A percentile compares a stretch with the other conserved stretches of the same genome.
These are phyloP conservation scores for Microdochium paspali DNA, from an alignment of 2,329 filamentous ascomycete genomes.

Conservation along the genomic window DNA sequence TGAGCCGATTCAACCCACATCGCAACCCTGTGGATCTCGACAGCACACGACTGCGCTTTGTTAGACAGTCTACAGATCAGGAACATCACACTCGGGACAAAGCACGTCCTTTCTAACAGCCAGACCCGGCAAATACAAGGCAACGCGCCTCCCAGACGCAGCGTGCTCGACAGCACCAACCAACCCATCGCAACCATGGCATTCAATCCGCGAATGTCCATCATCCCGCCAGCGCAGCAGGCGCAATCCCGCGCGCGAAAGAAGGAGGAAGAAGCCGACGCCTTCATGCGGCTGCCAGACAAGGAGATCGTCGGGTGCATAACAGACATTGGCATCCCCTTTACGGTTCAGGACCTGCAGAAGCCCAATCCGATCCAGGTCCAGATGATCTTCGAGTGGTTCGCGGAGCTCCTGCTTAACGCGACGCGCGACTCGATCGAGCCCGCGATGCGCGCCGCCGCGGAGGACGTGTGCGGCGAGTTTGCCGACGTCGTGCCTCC, in stretches of 20 bases:
- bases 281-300: conserved; percentile 51
- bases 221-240: conserved; percentile 43
- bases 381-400: conserved; percentile 97
- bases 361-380: conserved; percentile 93
- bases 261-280: conserved; percentile 49
- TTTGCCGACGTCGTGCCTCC: conserved; percentile 75
- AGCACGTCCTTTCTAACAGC: no score
- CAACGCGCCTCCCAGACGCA: background rate
- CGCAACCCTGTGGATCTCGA: no score
- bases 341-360: conserved; percentile 76
- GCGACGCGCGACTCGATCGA: conserved; percentile 87
- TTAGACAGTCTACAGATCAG: no score
- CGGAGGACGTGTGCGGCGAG: conserved; percentile 77
- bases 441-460: conserved; percentile 87
- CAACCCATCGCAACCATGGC: conserved; percentile 31
- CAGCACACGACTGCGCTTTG: no score
- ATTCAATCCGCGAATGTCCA: conserved; percentile 52
- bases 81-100: no score
- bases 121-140: no score
- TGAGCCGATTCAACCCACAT: no score
- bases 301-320: conserved; percentile 93
- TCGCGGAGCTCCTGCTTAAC: conserved; percentile 89
- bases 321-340: conserved; percentile 88
- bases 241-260: conserved; percentile 40
- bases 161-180: no score